Evolutionary conservation across 2,329 filamentous ascomycete species (phyloP), one percentile per base, ranked within the genome.

Genomic region (Scedosporium dehoogii): DNA sequence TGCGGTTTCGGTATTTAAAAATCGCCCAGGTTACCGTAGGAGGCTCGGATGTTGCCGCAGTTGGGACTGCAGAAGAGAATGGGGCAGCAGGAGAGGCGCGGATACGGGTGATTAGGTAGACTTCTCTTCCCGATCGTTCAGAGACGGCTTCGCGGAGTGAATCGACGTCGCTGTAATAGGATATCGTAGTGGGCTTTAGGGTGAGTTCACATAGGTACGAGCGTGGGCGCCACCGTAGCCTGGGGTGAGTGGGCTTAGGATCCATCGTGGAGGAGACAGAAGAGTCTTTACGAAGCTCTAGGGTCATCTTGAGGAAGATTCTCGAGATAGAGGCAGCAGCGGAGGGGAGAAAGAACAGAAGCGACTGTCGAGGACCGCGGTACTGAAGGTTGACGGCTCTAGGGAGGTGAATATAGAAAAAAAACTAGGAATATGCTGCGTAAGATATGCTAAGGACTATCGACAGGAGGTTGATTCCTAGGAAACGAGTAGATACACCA

Each of bases 141-240:
- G 59, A 18, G 16, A 61, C n/a, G 27, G 48, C 59, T 12, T 56
- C 59, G 33, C 59, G 59, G 25, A 61, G 59, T n/a, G 48, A 55
- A 23, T 41, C 29, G 27, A 61, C 46, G 29, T 61, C 46, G n/a
- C n/a, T 41, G 59, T 56, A 38, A 29, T 55, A 41, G n/a, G 59
- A 61, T 51, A 61, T 51, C 14, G 59, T 42, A 6, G 59, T 55
- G 12, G 46, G 27, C 3, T 9, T 29, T 29, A 61, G 27, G 18
- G 38, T 51, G 18, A 55, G 29, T 25, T 61, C 48, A 25, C 59
- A 29, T 16, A 56, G 59, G n/a, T 61, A 61, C 9, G 48, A 51
- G 12, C 59, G 59, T n/a, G 59, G 59, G 46, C 48, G 27, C 59
- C 59, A 61, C 27, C 48, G 59, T n/a, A 61, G 59, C 27, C 48